These are phyloP conservation scores for Globisporangium lucens DNA, from an alignment of 352 stramenopile species.

Conservation along the genomic window DNA sequence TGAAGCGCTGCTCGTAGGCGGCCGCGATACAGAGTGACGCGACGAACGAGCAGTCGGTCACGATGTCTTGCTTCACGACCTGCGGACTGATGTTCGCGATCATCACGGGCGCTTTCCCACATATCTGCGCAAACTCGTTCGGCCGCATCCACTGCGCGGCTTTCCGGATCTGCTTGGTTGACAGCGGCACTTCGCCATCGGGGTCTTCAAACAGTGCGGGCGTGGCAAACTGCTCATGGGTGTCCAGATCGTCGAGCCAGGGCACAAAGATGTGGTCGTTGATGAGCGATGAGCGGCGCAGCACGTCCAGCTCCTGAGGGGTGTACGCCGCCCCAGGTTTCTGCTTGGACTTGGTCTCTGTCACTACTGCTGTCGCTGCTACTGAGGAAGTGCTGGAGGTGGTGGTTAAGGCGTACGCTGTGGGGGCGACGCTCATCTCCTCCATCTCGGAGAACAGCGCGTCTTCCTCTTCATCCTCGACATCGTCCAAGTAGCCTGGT, in stretches of 20 bases:
- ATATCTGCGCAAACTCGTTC: slow-evolving; percentile 48
- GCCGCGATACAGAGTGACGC: slow-evolving; percentile 90
- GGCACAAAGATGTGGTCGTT: slow-evolving; percentile 83
- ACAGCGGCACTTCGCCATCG: slow-evolving; percentile 63
- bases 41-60: slow-evolving; percentile 94
- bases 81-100: slow-evolving; percentile 69
- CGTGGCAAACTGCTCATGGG: slow-evolving; percentile 52
- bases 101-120: slow-evolving; percentile 58
- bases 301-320: slow-evolving; percentile 64
- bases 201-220: slow-evolving; percentile 60
- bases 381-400: neutral
- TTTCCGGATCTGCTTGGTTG: slow-evolving; percentile 67
- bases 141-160: slow-evolving; percentile 63
- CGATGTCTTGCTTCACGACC: slow-evolving; percentile 85
- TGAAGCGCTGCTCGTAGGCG: slow-evolving; percentile 89
- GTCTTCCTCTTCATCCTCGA: neutral
- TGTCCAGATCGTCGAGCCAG: slow-evolving; percentile 70
- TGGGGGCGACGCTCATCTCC: slow-evolving; percentile 9
- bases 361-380: neutral
- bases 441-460: slow-evolving; percentile 5
- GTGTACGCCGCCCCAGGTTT: slow-evolving; percentile 38
- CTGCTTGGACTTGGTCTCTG: slow-evolving; percentile 12
- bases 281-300: slow-evolving; percentile 78
- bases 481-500: neutral
- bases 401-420: neutral